Evolutionary conservation across 2,329 filamentous ascomycete genomes (phyloP).

Genomic region (Xylaria sp.): DNA sequence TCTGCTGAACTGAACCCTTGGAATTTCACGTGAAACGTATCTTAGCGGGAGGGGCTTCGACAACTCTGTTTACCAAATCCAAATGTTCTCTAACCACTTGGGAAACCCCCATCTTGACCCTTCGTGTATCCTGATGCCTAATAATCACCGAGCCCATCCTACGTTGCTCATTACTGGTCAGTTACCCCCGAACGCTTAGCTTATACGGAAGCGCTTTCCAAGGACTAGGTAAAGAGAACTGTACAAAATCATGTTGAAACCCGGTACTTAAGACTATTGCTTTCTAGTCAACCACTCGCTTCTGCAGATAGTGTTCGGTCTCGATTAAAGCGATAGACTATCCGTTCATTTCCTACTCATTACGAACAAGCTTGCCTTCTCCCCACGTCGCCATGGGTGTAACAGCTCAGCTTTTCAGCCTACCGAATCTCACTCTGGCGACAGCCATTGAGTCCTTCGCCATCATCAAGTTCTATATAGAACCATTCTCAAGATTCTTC

Average conservation of each 20-base stretch:
- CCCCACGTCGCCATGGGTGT: slow-evolving; percentile 21
- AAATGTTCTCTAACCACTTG: not conserved
- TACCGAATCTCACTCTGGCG: slow-evolving; percentile 44
- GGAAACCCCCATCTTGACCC: not conserved
- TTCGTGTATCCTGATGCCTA: not conserved
- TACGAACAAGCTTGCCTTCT: not conserved
- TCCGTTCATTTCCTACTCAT: not conserved
- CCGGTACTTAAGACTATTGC: not conserved
- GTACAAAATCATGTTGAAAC: not conserved
- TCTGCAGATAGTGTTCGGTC: not conserved
- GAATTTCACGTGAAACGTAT: slow-evolving; percentile 5
- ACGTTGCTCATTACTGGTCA: not conserved
- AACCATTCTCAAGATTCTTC: slow-evolving; percentile 27
- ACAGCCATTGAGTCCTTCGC: slow-evolving; percentile 45
- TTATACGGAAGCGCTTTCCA: not conserved
- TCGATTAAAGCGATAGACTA: not conserved
- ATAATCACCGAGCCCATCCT: not conserved
- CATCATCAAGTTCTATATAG: slow-evolving; percentile 43
- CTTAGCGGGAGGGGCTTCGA: not conserved
- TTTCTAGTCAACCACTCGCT: not conserved
- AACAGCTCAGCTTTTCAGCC: slow-evolving; percentile 39
- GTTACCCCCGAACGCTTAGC: not conserved
- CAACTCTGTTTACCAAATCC: not conserved
- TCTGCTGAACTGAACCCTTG: not conserved
- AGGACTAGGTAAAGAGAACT: not conserved